Base-by-base conservation (phyloP, 208 protist genomes). In the Blechomonas ayalai region DNA sequence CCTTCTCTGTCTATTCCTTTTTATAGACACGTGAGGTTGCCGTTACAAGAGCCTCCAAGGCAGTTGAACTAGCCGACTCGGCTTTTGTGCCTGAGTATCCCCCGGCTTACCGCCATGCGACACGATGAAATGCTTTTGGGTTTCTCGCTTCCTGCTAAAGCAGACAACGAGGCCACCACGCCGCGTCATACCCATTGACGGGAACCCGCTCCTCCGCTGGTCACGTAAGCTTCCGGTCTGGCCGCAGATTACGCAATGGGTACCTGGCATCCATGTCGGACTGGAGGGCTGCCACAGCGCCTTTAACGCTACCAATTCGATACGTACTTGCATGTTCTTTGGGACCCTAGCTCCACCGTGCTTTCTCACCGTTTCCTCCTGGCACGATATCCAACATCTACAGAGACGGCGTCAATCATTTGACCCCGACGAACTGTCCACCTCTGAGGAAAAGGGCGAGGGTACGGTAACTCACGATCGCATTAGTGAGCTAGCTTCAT, bases 251-350 rank as follows among this genome's bases (percentile, higher is more conserved):
- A 15, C 31, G 9, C 27, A 15, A 1, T 36, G 26, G 4, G 53
- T 83, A 22, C 23, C 59, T n/a, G 9, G 42, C n/a, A 16, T 59
- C 7, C 29, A 1, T 4, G 81, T 93, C 10, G 85, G 85, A 6
- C 43, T 93, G 5, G 80, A 92, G 25, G 87, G 87, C 5, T 90
- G 87, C 29, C 48, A 68, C 26, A 73, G 64, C 33, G 87, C 81
- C 4, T 92, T 95, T 60, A 95, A 95, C 51, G 82, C 82, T 4
- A 83, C 80, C 16, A 89, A 88, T 49, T 61, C 78, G 9, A 79
- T 95, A 19, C 75, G 87, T 13, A 90, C 81, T 9, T 85, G 71
- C 31, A 54, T 75, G 12, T 81, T 72, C 61, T 95, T 92, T 51
- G 66, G 67, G 23, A 89, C 73, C 3, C 33, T 29, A 2, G 26